Evolutionary conservation across 192 early-diverging fungal species (phyloP).

Genomic region (Rhizoclosmatium sp.): DNA sequence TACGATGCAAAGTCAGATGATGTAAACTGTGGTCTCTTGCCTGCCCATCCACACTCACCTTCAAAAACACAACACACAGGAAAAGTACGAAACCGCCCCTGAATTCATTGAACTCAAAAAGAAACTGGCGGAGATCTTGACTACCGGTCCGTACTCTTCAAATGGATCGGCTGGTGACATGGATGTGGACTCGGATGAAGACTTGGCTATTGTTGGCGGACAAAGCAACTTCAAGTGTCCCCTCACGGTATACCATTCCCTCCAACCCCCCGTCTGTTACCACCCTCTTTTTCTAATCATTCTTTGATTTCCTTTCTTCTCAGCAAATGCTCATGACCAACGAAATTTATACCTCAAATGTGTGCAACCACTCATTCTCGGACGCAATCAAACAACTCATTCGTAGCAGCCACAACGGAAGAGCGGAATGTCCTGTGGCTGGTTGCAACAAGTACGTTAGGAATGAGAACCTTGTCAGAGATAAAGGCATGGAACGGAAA

Average conservation of each 20-base stretch:
- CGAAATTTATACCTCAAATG: conserved; percentile 16
- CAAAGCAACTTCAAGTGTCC: conserved; percentile 23
- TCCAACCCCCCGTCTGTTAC: background rate
- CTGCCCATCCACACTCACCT: background rate
- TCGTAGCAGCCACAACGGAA: background rate
- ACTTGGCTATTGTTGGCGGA: conserved; percentile 18
- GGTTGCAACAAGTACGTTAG: conserved; percentile 23
- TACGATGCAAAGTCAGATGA: conserved; percentile 1
- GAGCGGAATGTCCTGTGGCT: conserved; percentile 22
- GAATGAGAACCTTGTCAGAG: background rate
- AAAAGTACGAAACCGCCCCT: background rate
- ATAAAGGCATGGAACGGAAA: conserved; percentile 22
- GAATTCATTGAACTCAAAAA: background rate
- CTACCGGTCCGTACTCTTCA: background rate
- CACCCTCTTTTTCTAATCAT: background rate
- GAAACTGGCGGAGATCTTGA: background rate
- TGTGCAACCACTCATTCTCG: conserved; percentile 26
- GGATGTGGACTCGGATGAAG: conserved; percentile 18
- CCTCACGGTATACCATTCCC: background rate
- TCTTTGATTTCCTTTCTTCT: background rate
- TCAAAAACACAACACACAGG: too few relatives aligned
- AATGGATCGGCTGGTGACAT: background rate
- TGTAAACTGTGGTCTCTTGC: background rate
- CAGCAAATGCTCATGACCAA: conserved; percentile 1
- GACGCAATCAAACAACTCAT: conserved; percentile 6